Percentiles rank a stretch among this genome's conserved stretches.
Evolutionary conservation across 2,329 filamentous ascomycete genomes (phyloP).

Genomic region (Botryotinia convoluta): DNA sequence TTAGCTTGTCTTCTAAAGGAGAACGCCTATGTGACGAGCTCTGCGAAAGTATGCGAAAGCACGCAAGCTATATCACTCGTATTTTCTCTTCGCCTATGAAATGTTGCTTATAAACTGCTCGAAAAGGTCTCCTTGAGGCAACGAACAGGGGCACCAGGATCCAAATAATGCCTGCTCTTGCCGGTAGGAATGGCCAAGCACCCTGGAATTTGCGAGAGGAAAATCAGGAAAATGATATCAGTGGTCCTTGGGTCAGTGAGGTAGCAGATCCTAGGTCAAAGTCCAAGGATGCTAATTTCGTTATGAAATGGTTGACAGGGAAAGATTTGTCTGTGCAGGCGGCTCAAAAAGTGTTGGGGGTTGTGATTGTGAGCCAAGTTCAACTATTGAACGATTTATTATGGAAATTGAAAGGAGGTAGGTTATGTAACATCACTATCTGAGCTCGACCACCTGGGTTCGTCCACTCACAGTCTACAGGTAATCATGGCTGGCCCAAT

Average conservation of each 20-base stretch:
- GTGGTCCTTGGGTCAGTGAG: neutral
- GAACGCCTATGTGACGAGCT: slow-evolving; percentile 4
- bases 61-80: neutral
- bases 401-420: neutral
- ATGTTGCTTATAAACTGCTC: slow-evolving; percentile 3
- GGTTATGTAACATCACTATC: neutral
- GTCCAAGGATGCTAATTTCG: neutral
- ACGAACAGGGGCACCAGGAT: neutral
- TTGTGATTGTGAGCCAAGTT: neutral
- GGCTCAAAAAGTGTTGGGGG: slow-evolving; percentile 4
- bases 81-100: slow-evolving; percentile 12
- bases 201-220: neutral
- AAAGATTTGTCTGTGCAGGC: neutral
- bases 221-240: neutral
- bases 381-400: neutral
- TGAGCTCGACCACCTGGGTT: too few relatives aligned
- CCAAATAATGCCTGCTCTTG: neutral
- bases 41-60: neutral
- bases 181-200: neutral
- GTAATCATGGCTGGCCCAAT: neutral
- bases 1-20: neutral
- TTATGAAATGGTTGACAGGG: neutral
- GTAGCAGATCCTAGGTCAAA: neutral
- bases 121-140: neutral
- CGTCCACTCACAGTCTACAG: neutral